Base-by-base conservation (phyloP, 257 asterid species). In the Jaltomata sinuosa region DNA sequence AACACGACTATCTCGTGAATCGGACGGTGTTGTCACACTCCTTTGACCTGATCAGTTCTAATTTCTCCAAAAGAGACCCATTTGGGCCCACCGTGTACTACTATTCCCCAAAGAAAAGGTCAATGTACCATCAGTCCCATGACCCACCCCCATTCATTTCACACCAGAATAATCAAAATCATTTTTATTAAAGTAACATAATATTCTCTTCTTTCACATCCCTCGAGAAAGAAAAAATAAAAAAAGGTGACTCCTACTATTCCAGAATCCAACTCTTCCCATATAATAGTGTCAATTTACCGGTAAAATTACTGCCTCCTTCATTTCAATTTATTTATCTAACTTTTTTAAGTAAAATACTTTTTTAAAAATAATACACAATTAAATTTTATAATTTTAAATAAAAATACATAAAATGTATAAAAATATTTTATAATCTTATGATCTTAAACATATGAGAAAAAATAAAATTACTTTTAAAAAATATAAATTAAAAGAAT, bases 11-110 rank as follows among this genome's bases (percentile, higher is more conserved):
- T 83, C 86, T 69, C 68, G 80, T 59, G 57, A 78, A 76, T 83
- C 83, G 79, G 88, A 87, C 89, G 90, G 86, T 85, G 85, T 72
- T 68, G 86, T 86, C 80, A 64, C 88, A 88, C 90, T 85, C 71
- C 84, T 90, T 91, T 90, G 94, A 92, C 94, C 87, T 69, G 86
- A 86, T 83, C 89, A 52, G 59, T 31, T 83, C 86, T 31, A 11
- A n/a, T 71, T 38, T 72, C 64, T 25, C 76, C 29, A 47, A 22
- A 55, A 57, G 10, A 62, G 87, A 77, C 89, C 86, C 49, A 53
- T 4, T 87, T 84, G 89, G 25, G 5, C 69, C 32, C 71, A 21
- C 83, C 7, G 4, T 34, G 31, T 16, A 15, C 18, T 64, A 9
- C 21, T 18, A 45, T 7, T 25, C 8, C 81, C 11, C 65, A 64